These are phyloP conservation scores for Wilhelminamyces savonicus DNA, from an alignment of 805 yeast genomes.

Conservation along the genomic window DNA sequence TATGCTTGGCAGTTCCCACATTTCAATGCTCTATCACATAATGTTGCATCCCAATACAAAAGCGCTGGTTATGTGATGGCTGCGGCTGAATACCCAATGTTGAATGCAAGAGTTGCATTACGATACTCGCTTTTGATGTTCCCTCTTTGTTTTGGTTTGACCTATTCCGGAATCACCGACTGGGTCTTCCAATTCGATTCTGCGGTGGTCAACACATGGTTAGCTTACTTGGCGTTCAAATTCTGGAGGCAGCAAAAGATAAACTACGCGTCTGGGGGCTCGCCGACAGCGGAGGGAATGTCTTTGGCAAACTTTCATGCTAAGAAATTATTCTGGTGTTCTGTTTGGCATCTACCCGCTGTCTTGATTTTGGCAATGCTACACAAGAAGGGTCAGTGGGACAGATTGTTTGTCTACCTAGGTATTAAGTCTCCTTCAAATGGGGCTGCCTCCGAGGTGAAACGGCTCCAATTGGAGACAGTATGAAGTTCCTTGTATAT, in stretches of 20 bases:
- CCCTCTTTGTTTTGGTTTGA: slow-evolving; percentile 81
- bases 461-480: too few relatives aligned
- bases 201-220: slow-evolving; percentile 78
- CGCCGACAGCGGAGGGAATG: slow-evolving; percentile 50
- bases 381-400: slow-evolving; percentile 96
- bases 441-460: too few relatives aligned
- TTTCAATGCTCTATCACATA: slow-evolving; percentile 86
- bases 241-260: slow-evolving; percentile 81
- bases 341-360: slow-evolving; percentile 91
- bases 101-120: slow-evolving; percentile 90
- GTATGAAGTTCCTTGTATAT: too few relatives aligned
- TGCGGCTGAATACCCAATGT: slow-evolving; percentile 82
- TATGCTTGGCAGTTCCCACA: slow-evolving; percentile 99
- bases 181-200: slow-evolving; percentile 77
- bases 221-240: slow-evolving; percentile 67
- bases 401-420: slow-evolving; percentile 34
- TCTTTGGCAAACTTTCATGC: slow-evolving; percentile 64
- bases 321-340: slow-evolving; percentile 84
- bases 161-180: slow-evolving; percentile 78
- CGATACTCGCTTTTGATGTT: slow-evolving; percentile 90
- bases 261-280: slow-evolving; percentile 41
- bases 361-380: slow-evolving; percentile 86
- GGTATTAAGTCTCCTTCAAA: too few relatives aligned
- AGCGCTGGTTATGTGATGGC: slow-evolving; percentile 97
- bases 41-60: slow-evolving; percentile 80